Percentiles rank a stretch among this genome's conserved stretches.
phyloP scores from a whole-genome alignment of 768 basidiomycete species.

The Mycena rosella region DNA sequence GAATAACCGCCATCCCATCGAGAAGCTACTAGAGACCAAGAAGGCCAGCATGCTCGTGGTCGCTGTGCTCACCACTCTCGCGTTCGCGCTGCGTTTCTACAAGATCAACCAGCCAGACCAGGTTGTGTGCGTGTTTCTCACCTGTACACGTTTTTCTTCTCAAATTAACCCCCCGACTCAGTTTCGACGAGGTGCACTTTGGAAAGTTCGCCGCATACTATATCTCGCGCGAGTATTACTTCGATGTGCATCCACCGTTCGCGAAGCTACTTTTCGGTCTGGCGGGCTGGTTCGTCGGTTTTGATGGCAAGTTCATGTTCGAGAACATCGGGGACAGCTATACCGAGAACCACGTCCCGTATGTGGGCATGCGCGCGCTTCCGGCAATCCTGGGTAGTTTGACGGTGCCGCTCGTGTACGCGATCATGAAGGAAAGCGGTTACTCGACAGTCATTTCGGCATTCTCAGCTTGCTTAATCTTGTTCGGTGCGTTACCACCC shows the following conservation, averaged over 20 bases:
- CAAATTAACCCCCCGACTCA: slow-evolving; percentile 44
- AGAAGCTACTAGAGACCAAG: slow-evolving; percentile 72
- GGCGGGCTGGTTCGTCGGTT: slow-evolving; percentile 97
- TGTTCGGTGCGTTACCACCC: slow-evolving; percentile 80
- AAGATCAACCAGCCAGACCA: slow-evolving; percentile 96
- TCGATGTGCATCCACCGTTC: slow-evolving; percentile 98
- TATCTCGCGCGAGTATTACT: slow-evolving; percentile 94
- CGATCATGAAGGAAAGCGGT: slow-evolving; percentile 98
- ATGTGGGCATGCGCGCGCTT: slow-evolving; percentile 92
- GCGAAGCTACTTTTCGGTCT: slow-evolving; percentile 96
- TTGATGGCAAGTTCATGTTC: slow-evolving; percentile 94
- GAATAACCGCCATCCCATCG: slow-evolving; percentile 71
- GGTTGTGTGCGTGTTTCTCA: slow-evolving; percentile 78
- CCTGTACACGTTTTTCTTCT: slow-evolving; percentile 8
- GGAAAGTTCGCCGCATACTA: slow-evolving; percentile 98
- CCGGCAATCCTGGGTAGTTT: slow-evolving; percentile 93
- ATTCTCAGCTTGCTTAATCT: slow-evolving; percentile 87
- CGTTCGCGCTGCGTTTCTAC: slow-evolving; percentile 91
- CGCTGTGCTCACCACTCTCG: slow-evolving; percentile 74
- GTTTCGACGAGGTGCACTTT: slow-evolving; percentile 98
- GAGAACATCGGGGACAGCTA: slow-evolving; percentile 97
- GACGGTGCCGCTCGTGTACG: slow-evolving; percentile 92
- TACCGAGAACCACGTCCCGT: slow-evolving; percentile 87
- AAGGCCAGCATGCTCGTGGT: slow-evolving; percentile 75
- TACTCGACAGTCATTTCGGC: slow-evolving; percentile 93